Evolutionary conservation across 2,329 filamentous ascomycete genomes (phyloP), one percentile per base, ranked within the genome.

Genomic region (Diplocarpon rosae): DNA sequence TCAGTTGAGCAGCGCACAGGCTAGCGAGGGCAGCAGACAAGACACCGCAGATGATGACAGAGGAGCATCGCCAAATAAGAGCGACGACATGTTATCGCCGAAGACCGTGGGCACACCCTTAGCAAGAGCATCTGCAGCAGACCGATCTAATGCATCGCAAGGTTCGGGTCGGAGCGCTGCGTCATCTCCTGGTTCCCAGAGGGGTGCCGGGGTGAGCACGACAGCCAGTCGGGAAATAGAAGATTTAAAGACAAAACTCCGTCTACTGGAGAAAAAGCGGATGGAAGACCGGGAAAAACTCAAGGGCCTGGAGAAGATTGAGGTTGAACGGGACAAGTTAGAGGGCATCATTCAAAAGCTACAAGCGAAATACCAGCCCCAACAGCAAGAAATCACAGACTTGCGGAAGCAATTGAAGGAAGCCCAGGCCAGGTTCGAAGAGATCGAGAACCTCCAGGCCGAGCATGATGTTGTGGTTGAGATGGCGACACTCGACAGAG

Each of bases 341-440:
- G 85, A 94, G 61, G 71, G 66, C 5, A 87, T 96, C 52, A 89
- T 95, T 39, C 84, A 94, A 59, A 95, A 93, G 57, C 68, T 98
- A 37, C 87, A 95, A 60, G 72, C 78, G 32, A 96, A 95, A 63
- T 88, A 87, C 52, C 86, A 93, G 58, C 78, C 85, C 0, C 83
- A 90, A 46, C 83, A 89, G 52, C 77, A 85, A 55, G 90, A 96
- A 58, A 79, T 86, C 49, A 68, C 69, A 0, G 83, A 90, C 13
- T 65, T 95, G 20, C 81, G 84, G 51, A 85, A 83, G 59, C 73
- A 84, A 56, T 63, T 93, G 35, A 88, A 87, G 57, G 85, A 93
- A 55, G 76, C 81, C 0, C 80, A 92, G 59, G 65, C 71, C 15
- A 76, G 75, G 38, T 71, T 88, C 15, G 78, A 84, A 45, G 70